A percentile compares a stretch with the other conserved stretches of the same genome.
These are phyloP conservation scores for Fragaria iinumae DNA, from an alignment of 306 rosid species.

Conservation along the genomic window DNA sequence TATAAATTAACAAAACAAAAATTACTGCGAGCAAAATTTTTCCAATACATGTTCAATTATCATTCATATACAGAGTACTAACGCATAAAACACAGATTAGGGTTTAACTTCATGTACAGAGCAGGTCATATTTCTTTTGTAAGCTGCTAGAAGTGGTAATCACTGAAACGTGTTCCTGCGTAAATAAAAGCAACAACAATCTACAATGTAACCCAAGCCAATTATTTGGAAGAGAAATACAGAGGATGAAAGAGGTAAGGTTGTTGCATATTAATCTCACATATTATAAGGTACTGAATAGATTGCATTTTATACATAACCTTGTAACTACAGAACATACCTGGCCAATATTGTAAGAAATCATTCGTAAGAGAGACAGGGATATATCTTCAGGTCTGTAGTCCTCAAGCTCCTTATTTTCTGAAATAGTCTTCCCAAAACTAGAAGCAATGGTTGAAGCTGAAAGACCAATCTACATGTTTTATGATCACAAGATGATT, in stretches of 20 bases:
- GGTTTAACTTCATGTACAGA: not conserved
- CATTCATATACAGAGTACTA: not conserved
- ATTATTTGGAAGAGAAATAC: not conserved
- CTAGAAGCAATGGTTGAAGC: slow-evolving; percentile 98
- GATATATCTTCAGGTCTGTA: slow-evolving; percentile 99
- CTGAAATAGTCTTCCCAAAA: slow-evolving; percentile 93
- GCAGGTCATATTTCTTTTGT: not conserved
- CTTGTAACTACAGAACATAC: slow-evolving; percentile 38
- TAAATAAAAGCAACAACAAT: not conserved
- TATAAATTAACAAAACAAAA: not conserved
- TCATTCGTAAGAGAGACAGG: slow-evolving; percentile 92
- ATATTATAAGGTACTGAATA: not conserved
- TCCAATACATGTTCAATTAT: not conserved
- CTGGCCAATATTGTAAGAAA: slow-evolving; percentile 99
- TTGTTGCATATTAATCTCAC: not conserved
- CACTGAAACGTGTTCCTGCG: not conserved
- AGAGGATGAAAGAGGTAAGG: not conserved
- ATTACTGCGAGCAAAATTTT: not conserved
- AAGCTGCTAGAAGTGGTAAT: not conserved
- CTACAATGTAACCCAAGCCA: not conserved
- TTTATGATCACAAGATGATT: slow-evolving; percentile 26
- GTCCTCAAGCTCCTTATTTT: slow-evolving; percentile 80
- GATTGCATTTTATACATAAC: slow-evolving; percentile 15
- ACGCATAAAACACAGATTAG: too few relatives aligned
- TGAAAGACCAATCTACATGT: slow-evolving; percentile 83